These are phyloP conservation scores for Oxytropis ochrocephala DNA, from an alignment of 306 rosid genomes.

Conservation along the genomic window DNA sequence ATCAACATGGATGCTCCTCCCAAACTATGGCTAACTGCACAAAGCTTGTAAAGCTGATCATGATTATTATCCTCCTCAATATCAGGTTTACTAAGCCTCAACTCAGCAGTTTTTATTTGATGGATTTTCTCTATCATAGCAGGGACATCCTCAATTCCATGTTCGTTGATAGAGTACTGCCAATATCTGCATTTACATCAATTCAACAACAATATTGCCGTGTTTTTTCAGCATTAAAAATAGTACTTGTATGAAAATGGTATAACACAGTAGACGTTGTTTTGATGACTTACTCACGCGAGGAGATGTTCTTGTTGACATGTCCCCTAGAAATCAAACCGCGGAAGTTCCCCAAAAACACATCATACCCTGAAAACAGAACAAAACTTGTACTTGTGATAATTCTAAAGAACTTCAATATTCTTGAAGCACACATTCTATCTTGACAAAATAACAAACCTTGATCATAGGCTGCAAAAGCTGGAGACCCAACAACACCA, in stretches of 20 bases:
- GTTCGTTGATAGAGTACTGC: slow-evolving; percentile 91
- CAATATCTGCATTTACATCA: slow-evolving; percentile 60
- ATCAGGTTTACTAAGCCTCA: slow-evolving; percentile 60
- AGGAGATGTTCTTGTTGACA: slow-evolving; percentile 64
- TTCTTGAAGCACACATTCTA: not conserved
- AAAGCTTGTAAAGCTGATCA: slow-evolving; percentile 75
- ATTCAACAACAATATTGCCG: not conserved
- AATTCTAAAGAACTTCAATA: not conserved
- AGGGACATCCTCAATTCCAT: slow-evolving; percentile 82
- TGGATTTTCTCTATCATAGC: slow-evolving; percentile 86
- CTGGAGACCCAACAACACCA: slow-evolving; percentile 97
- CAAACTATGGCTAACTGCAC: slow-evolving; percentile 80
- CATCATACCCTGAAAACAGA: slow-evolving; percentile 74
- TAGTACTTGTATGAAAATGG: not conserved
- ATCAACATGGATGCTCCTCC: slow-evolving; percentile 83
- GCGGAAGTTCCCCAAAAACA: slow-evolving; percentile 76
- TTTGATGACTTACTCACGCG: slow-evolving; percentile 56
- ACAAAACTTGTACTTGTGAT: slow-evolving; percentile 3
- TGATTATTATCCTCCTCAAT: slow-evolving; percentile 45
- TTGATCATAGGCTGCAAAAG: slow-evolving; percentile 97
- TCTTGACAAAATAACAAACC: slow-evolving; percentile 40
- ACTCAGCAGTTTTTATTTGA: slow-evolving; percentile 64
- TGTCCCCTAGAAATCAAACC: slow-evolving; percentile 90
- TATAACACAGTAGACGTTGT: slow-evolving; percentile 13
- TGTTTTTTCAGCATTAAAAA: not conserved